phyloP scores from a whole-genome alignment of 805 yeast species.

The Myxozyma nipponensis region DNA sequence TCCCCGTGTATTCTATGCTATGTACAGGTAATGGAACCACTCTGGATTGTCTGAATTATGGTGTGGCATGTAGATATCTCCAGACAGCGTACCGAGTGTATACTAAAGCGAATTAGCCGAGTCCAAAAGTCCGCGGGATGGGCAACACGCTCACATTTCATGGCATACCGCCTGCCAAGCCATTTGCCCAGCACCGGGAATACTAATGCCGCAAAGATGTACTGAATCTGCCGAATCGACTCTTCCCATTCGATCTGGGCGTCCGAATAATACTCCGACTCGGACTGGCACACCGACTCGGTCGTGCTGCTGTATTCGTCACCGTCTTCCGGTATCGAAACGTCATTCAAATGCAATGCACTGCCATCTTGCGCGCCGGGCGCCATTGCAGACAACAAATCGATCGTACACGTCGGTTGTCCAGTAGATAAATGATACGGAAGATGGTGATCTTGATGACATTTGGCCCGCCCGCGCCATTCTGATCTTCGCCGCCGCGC shows the following conservation, averaged over 20 bases:
- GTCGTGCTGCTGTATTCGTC: no score
- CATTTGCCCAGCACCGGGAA: conserved; percentile 66
- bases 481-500: no score
- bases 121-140: no score
- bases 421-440: no score
- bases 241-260: conserved; percentile 77
- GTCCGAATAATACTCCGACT: conserved; percentile 36
- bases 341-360: no score
- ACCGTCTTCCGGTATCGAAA: no score
- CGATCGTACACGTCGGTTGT: no score
- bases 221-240: conserved; percentile 54
- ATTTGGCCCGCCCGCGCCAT: no score
- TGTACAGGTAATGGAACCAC: neutral
- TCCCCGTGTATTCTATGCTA: neutral
- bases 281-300: no score
- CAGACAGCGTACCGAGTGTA: neutral
- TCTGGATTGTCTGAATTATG: neutral
- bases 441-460: no score
- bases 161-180: conserved; percentile 57
- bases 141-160: conserved; percentile 31
- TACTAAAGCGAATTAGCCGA: neutral
- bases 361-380: no score
- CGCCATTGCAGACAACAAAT: no score
- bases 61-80: neutral
- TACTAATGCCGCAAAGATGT: conserved; percentile 51